These are phyloP conservation scores for Nematocida ausubeli DNA, from an alignment of 371 early-diverging fungal species.

Conservation along the genomic window DNA sequence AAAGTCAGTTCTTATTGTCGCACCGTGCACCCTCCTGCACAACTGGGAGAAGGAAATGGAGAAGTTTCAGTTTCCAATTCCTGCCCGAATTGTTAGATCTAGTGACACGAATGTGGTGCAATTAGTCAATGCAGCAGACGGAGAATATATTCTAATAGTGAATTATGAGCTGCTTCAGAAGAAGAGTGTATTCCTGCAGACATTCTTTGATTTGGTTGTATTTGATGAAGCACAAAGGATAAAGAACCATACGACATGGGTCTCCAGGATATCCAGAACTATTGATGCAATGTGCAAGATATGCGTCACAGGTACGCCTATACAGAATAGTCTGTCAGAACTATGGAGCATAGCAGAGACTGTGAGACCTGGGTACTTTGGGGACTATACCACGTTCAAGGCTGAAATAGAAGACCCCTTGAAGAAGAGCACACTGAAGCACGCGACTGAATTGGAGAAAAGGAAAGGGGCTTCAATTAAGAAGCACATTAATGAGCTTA, in stretches of 20 bases:
- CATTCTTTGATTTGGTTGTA: constrained; percentile 80
- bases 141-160: constrained; percentile 8
- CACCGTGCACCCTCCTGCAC: constrained; percentile 84
- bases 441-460: constrained; percentile 69
- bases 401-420: constrained; percentile 67
- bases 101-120: background rate
- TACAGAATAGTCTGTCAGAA: constrained; percentile 90
- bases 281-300: constrained; percentile 70
- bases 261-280: constrained; percentile 75
- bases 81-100: background rate
- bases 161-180: constrained; percentile 23
- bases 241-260: constrained; percentile 82
- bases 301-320: constrained; percentile 88
- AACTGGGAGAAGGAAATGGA: constrained; percentile 93
- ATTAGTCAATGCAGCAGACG: constrained; percentile 9
- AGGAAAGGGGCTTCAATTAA: constrained; percentile 84
- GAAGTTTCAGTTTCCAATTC: constrained; percentile 70
- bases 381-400: constrained; percentile 80
- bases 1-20: constrained; percentile 74
- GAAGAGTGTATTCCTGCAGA: constrained; percentile 51
- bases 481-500: constrained; percentile 76
- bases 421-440: constrained; percentile 39
- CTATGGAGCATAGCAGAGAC: constrained; percentile 93
- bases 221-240: constrained; percentile 96
- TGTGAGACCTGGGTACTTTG: constrained; percentile 82